A percentile compares a stretch with the other conserved stretches of the same genome.
Conservation (phyloP, 2,329 filamentous ascomycete genomes). For the Tolypocladium sp. region DNA sequence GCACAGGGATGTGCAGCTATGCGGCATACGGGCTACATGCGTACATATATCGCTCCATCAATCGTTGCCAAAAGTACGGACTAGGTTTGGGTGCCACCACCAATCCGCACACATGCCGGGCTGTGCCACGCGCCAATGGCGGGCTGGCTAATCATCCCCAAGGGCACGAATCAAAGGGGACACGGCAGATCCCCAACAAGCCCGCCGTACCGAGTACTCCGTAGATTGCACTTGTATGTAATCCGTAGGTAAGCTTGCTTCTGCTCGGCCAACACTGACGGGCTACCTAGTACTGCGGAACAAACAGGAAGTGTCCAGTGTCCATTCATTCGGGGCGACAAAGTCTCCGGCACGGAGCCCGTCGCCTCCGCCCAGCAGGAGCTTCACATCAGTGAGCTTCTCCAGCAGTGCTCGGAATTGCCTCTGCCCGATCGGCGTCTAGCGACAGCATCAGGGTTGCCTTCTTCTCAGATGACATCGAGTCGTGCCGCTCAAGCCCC, state of each 20-base stretch:
- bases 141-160: not conserved
- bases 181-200: not conserved
- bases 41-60: not conserved
- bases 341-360: not conserved
- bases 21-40: too few species aligned
- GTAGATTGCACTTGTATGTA: not conserved
- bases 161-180: not conserved
- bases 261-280: not conserved
- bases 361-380: constrained; percentile 6
- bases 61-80: not conserved
- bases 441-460: not conserved
- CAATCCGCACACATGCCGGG: not conserved
- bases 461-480: not conserved
- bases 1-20: not conserved
- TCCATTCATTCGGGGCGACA: not conserved
- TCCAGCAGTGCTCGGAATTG: constrained; percentile 16
- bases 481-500: constrained; percentile 4
- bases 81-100: not conserved
- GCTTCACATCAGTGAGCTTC: constrained; percentile 1
- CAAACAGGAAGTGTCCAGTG: not conserved
- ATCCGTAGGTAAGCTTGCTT: not conserved
- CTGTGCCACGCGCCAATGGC: not conserved
- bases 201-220: not conserved
- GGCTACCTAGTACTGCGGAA: not conserved
- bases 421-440: constrained; percentile 7